Base-by-base conservation (phyloP, 2,329 filamentous ascomycete genomes). In the Monosporascus sp. region DNA sequence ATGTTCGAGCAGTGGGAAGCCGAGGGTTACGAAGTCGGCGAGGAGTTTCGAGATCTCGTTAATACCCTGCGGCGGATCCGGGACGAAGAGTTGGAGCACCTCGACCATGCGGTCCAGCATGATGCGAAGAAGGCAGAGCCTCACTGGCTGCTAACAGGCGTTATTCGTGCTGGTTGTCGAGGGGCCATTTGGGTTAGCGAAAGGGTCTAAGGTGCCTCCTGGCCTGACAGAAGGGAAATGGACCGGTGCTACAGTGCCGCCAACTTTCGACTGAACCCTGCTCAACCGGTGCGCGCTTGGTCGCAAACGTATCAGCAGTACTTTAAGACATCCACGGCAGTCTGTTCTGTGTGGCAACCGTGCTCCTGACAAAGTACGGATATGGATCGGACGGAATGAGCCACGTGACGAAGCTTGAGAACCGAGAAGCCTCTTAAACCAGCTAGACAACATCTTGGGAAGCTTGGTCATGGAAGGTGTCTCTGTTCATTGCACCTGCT, bases 11-110 rank as follows among this genome's bases (percentile, higher is more conserved):
- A 86, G 59, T 89, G 91, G 77, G 83, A 93, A 72, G 78, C 76
- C 8, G 79, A 86, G 48, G 92, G 92, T 1, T 91, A 95, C 68
- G 88, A 89, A 46, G 78, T 94, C 0, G 89, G 92, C 3, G 81
- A 81, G 8, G 93, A 97, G 73, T 72, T 99, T 61, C 80, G 77
- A 50, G 81, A 83, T 19, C 74, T 99, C 65, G 76, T 96, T 38
- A 70, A 74, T 37, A 90, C 89, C 26, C 78, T 97, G 59, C 81
- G 92, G 64, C 78, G 86, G 65, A 97, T 97, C 66, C 79, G 94
- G 24, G 94, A 99, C 68, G 94, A 99, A 74, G 94, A 99, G 74
- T 74, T 99, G 53, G 94, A 99, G 77, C 94, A 99, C 76, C 74
- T 99, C 60, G 94, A 99, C 69, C 89, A 96, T 74, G 94, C 94